A percentile compares a stretch with the other conserved stretches of the same genome.
phyloP scores from a whole-genome alignment of 106 monocot genomes.

The Dendrobium chrysotoxum region DNA sequence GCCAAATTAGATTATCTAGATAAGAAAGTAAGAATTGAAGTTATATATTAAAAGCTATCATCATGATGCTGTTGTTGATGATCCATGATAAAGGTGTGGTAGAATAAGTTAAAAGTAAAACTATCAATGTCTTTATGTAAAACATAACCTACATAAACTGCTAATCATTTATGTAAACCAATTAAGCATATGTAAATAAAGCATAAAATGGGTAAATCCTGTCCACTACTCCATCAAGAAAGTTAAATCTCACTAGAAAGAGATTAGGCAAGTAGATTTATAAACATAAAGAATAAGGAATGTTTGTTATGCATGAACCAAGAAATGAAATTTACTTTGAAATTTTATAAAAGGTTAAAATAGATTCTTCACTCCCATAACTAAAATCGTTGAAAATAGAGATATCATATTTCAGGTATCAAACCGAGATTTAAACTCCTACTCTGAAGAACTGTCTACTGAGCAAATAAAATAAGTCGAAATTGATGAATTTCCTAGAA shows the following conservation, averaged over 20 bases:
- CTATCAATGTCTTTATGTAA: neutral
- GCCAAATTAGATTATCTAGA: no score
- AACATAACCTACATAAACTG: neutral
- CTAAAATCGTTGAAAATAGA: neutral
- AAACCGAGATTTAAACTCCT: neutral
- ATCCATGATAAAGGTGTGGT: neutral
- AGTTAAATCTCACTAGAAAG: no score
- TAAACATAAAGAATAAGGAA: neutral
- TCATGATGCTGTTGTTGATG: neutral
- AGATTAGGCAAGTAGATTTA: neutral
- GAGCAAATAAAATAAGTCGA: no score
- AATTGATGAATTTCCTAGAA: no score
- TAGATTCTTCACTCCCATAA: neutral
- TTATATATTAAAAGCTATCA: no score
- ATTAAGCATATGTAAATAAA: neutral
- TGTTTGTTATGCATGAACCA: neutral
- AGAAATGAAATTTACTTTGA: neutral
- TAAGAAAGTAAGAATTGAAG: no score
- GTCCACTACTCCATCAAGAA: no score
- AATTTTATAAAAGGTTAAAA: neutral
- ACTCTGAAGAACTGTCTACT: no score
- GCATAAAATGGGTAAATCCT: no score
- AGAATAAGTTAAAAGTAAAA: neutral
- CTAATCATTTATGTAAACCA: neutral
- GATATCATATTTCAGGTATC: neutral